Evolutionary conservation across 257 asterid genomes (phyloP).

Genomic region (Solanum etuberosum): DNA sequence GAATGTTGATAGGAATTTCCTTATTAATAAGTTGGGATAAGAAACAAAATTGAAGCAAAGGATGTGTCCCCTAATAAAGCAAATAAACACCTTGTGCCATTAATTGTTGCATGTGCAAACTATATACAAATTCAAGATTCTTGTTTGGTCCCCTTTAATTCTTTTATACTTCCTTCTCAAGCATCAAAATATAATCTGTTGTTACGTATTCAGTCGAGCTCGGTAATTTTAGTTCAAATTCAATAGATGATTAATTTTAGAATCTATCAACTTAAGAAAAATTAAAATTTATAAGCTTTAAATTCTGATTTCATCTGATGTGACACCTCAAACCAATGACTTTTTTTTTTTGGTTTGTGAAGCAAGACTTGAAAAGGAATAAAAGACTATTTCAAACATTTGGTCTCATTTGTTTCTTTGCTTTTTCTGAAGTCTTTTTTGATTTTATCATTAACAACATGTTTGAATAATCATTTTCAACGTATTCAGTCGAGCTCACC

Average conservation of each 20-base stretch:
- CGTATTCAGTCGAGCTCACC: neutral
- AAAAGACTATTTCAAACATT: no score
- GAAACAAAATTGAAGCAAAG: constrained; percentile 39
- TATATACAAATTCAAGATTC: constrained; percentile 13
- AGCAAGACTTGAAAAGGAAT: neutral
- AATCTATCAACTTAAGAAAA: no score
- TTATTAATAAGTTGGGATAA: constrained; percentile 13
- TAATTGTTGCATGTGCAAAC: constrained; percentile 66
- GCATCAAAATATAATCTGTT: neutral
- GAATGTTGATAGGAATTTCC: constrained; percentile 6
- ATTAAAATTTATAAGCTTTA: no score
- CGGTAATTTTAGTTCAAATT: no score
- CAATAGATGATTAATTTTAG: rapidly evolving
- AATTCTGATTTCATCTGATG: no score
- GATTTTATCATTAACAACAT: neutral
- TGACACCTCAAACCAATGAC: neutral
- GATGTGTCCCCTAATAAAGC: constrained; percentile 36
- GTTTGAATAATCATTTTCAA: neutral
- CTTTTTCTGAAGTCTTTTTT: no score
- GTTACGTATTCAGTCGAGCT: no score
- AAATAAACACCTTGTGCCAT: constrained; percentile 39
- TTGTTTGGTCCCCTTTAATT: constrained; percentile 4
- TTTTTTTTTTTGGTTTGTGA: neutral
- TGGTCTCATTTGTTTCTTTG: no score
- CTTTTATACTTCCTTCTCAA: constrained; percentile 20